A percentile compares a stretch with the other conserved stretches of the same genome.
These are phyloP conservation scores for Chamaecyparis obtusa DNA, from an alignment of 75 land plant genomes.

Conservation along the genomic window DNA sequence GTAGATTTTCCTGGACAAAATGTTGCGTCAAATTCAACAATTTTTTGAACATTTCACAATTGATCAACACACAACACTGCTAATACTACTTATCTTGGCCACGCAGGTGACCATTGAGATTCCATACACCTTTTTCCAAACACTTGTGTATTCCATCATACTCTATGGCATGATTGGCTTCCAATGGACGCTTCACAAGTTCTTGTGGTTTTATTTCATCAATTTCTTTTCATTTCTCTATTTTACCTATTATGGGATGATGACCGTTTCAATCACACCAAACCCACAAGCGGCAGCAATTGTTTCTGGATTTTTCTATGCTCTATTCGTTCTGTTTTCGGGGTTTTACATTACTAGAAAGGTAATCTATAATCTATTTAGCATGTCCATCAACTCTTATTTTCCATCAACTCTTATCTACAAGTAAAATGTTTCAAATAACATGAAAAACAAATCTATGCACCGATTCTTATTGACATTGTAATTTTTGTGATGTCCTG, in stretches of 20 bases:
- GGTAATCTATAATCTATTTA: constrained; percentile 18
- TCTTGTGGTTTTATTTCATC: constrained; percentile 38
- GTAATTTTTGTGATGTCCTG: too few species aligned
- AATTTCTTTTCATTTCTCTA: constrained; percentile 44
- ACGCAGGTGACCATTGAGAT: constrained; percentile 47
- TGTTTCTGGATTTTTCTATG: constrained; percentile 37
- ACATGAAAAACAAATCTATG: too few species aligned
- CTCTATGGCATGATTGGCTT: constrained; percentile 37
- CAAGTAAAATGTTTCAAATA: too few species aligned
- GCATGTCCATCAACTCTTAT: background rate
- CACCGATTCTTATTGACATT: too few species aligned
- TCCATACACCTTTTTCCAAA: constrained; percentile 35
- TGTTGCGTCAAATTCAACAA: background rate
- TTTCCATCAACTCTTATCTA: background rate
- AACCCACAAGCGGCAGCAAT: constrained; percentile 48
- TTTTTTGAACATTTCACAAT: background rate
- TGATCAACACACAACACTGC: background rate
- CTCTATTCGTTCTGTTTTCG: constrained; percentile 49
- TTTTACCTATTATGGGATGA: constrained; percentile 63
- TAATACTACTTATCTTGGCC: background rate
- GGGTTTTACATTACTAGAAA: constrained; percentile 53
- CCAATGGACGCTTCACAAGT: constrained; percentile 38
- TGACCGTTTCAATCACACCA: constrained; percentile 60
- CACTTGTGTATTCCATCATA: constrained; percentile 26
- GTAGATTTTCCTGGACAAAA: background rate